Percentiles rank a stretch among this genome's conserved stretches.
These are phyloP conservation scores for Elasticomyces elasticus DNA, from an alignment of 495 filamentous ascomycete species.

Conservation along the genomic window DNA sequence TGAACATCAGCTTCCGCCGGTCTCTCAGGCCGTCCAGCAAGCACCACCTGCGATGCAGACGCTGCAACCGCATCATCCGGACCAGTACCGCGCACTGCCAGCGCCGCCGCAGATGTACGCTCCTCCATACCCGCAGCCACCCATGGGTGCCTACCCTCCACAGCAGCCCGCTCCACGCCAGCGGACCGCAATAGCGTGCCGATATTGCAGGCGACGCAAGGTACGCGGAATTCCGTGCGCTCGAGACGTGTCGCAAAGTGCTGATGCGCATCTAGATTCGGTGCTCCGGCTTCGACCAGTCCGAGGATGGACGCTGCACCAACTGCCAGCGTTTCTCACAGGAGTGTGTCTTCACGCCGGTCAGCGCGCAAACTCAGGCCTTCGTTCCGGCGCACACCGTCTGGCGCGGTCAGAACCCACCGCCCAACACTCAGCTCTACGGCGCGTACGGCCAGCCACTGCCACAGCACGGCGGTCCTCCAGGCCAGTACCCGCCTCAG, in stretches of 20 bases:
- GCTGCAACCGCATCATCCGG: conserved; percentile 20
- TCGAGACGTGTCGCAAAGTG: not conserved
- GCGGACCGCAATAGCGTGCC: conserved; percentile 74
- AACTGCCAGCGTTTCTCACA: conserved; percentile 76
- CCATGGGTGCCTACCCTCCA: conserved; percentile 18
- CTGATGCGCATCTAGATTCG: conserved; percentile 50
- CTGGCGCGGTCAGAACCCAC: conserved; percentile 30
- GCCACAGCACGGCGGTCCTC: conserved; percentile 32
- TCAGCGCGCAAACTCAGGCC: conserved; percentile 72
- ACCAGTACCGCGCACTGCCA: conserved; percentile 24
- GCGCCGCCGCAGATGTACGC: conserved; percentile 24
- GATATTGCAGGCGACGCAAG: conserved; percentile 74
- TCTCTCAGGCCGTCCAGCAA: conserved; percentile 23
- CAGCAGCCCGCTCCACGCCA: conserved; percentile 61
- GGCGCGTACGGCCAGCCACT: conserved; percentile 68
- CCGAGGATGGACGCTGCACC: conserved; percentile 65
- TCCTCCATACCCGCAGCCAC: conserved; percentile 16
- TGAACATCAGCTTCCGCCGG: conserved; percentile 16
- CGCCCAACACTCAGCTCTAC: conserved; percentile 43
- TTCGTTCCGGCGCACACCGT: conserved; percentile 73
- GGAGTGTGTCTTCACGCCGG: conserved; percentile 78
- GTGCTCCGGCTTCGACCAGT: conserved; percentile 72
- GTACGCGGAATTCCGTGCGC: conserved; percentile 35
- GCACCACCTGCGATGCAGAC: conserved; percentile 27
- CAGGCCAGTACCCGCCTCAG: conserved; percentile 1